A percentile compares a stretch with the other conserved stretches of the same genome.
Conservation (phyloP, 371 early-diverging fungal genomes). For the Mucor saturninus region DNA sequence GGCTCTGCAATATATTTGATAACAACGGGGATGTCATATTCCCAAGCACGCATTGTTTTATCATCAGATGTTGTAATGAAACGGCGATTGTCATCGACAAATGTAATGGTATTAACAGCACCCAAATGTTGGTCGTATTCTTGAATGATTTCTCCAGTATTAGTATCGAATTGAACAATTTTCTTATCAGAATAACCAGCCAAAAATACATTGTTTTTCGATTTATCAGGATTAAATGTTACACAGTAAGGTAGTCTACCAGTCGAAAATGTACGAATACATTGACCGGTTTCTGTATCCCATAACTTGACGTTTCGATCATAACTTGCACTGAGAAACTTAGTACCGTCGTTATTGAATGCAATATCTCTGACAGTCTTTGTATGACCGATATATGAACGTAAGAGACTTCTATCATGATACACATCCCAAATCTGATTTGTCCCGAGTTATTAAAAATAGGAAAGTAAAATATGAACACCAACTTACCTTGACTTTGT, state of each 20-base stretch:
- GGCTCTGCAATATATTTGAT: conserved; percentile 97
- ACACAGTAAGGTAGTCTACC: conserved; percentile 89
- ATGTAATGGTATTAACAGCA: conserved; percentile 94
- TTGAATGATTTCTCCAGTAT: conserved; percentile 84
- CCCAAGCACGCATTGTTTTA: conserved; percentile 97
- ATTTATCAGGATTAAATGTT: conserved; percentile 87
- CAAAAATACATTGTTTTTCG: conserved; percentile 85
- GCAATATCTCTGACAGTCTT: conserved; percentile 92
- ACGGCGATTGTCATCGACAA: conserved; percentile 92
- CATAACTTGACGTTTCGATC: conserved; percentile 93
- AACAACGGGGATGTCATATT: conserved; percentile 95
- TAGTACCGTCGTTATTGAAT: conserved; percentile 87
- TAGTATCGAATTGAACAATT: conserved; percentile 86
- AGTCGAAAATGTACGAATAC: conserved; percentile 78
- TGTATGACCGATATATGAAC: conserved; percentile 90
- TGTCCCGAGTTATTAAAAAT: not conserved
- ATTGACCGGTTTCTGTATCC: conserved; percentile 96
- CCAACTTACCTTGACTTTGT: conserved; percentile 78
- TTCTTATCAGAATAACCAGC: conserved; percentile 94
- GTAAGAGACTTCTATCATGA: conserved; percentile 80
- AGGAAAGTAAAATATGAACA: not conserved
- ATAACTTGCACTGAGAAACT: conserved; percentile 89
- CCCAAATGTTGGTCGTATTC: conserved; percentile 97
- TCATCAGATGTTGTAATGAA: conserved; percentile 97
- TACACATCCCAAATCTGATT: conserved; percentile 91